phyloP scores from a whole-genome alignment of 441 rosid genomes.

The Melastoma candidum region DNA sequence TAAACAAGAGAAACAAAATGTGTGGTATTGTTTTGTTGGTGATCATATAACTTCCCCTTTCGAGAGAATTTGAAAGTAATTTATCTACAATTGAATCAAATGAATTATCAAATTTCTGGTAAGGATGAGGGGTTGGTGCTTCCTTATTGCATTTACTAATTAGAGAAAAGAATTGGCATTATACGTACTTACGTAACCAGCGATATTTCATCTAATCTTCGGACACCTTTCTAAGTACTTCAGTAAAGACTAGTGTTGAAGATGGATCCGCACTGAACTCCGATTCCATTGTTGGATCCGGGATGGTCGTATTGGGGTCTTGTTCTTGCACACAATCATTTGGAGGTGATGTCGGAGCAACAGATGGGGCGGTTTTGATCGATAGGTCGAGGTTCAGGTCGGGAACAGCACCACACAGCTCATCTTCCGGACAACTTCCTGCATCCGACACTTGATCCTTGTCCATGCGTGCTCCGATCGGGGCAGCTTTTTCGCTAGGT shows the following conservation, averaged over 20 bases:
- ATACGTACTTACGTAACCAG: too few relatives aligned
- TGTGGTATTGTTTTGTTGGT: too few relatives aligned
- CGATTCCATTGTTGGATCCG: background rate
- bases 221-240: too few relatives aligned
- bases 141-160: too few relatives aligned
- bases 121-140: too few relatives aligned
- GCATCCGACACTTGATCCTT: background rate
- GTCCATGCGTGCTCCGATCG: background rate
- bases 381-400: slow-evolving; percentile 5
- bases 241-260: background rate
- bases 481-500: background rate
- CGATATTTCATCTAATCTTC: too few relatives aligned
- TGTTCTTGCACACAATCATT: background rate
- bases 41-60: too few relatives aligned
- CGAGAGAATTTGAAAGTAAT: too few relatives aligned
- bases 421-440: background rate
- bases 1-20: too few relatives aligned
- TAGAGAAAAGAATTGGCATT: too few relatives aligned
- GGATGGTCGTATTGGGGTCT: slow-evolving; percentile 1
- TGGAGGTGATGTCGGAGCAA: background rate
- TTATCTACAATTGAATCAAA: too few relatives aligned
- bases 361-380: slow-evolving; percentile 1
- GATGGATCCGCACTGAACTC: background rate
- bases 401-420: background rate
- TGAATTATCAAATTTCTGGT: too few relatives aligned